These are phyloP conservation scores for Aspergillus wentii DNA, from an alignment of 495 filamentous ascomycete species.

Conservation along the genomic window DNA sequence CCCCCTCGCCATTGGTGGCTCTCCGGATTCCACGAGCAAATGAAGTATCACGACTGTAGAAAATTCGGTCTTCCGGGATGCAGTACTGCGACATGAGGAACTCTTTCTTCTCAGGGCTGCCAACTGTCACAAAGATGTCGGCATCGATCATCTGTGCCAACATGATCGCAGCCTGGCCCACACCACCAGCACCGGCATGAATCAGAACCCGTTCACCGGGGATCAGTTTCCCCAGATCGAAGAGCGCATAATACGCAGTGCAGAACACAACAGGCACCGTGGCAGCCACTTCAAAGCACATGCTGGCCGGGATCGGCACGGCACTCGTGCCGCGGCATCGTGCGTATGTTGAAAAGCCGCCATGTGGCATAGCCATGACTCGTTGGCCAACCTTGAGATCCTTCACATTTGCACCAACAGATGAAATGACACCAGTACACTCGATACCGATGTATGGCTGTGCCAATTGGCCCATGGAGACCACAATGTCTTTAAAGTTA, in stretches of 20 bases:
- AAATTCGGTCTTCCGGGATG: constrained; percentile 39
- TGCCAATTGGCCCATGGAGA: constrained; percentile 27
- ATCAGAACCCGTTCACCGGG: constrained; percentile 43
- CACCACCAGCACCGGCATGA: constrained; percentile 41
- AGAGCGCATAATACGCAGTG: constrained; percentile 29
- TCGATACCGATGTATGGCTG: constrained; percentile 31
- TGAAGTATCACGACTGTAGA: constrained; percentile 39
- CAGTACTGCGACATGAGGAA: constrained; percentile 29
- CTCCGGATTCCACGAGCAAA: constrained; percentile 11
- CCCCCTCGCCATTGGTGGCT: constrained; percentile 13
- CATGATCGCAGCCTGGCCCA: constrained; percentile 46
- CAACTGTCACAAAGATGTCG: constrained; percentile 42
- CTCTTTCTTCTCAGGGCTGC: constrained; percentile 31
- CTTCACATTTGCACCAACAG: constrained; percentile 17
- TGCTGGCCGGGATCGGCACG: constrained; percentile 15
- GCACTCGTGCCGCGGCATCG: constrained; percentile 2
- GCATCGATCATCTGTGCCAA: constrained; percentile 29
- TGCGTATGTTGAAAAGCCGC: constrained; percentile 5
- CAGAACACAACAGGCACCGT: constrained; percentile 22
- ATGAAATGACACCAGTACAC: constrained; percentile 37
- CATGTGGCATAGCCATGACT: constrained; percentile 3
- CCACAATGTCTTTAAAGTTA: constrained; percentile 41
- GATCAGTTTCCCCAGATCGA: constrained; percentile 22
- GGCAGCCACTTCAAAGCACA: constrained; percentile 24
- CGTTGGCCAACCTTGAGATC: constrained; percentile 36